These are phyloP conservation scores for Sordaria brevicollis DNA, from an alignment of 495 filamentous ascomycete genomes.

Conservation along the genomic window DNA sequence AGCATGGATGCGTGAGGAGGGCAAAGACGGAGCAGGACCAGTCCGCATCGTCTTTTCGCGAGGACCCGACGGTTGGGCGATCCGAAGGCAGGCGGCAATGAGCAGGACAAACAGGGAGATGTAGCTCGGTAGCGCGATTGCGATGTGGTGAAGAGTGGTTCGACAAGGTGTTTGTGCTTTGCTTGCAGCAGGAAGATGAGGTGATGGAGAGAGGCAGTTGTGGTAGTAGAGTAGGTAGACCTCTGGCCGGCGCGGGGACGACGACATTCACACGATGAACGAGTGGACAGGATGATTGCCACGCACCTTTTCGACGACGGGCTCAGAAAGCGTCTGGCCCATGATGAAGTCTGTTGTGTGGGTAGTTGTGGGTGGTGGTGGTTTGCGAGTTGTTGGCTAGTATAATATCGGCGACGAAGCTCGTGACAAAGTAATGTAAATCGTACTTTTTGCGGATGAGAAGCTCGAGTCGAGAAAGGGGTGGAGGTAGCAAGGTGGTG, in stretches of 20 bases:
- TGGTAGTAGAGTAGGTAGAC: not conserved
- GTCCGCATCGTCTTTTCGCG: not conserved
- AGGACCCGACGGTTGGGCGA: not conserved
- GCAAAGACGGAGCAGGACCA: not conserved
- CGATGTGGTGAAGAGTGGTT: not conserved
- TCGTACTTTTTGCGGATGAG: not conserved
- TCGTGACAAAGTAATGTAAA: not conserved
- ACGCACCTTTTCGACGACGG: slow-evolving; percentile 95
- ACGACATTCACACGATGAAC: not conserved
- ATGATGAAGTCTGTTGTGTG: slow-evolving; percentile 40
- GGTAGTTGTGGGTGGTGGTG: slow-evolving; percentile 2
- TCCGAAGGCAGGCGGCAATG: not conserved
- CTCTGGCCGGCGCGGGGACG: not conserved
- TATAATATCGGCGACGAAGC: slow-evolving; percentile 2
- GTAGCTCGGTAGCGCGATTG: not conserved
- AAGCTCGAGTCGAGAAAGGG: not conserved
- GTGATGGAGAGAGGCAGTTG: not conserved
- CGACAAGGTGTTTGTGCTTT: not conserved
- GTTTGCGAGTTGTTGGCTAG: slow-evolving; percentile 11
- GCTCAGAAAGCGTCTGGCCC: slow-evolving; percentile 99
- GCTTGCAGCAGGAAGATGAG: not conserved
- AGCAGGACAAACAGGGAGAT: not conserved
- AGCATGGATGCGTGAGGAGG: not conserved
- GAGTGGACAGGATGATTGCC: slow-evolving; percentile 2
- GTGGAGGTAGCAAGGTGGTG: not conserved